Evolutionary conservation across 768 basidiomycete species (phyloP), one percentile per base, ranked within the genome.

Genomic region (Boletus reticulatus): DNA sequence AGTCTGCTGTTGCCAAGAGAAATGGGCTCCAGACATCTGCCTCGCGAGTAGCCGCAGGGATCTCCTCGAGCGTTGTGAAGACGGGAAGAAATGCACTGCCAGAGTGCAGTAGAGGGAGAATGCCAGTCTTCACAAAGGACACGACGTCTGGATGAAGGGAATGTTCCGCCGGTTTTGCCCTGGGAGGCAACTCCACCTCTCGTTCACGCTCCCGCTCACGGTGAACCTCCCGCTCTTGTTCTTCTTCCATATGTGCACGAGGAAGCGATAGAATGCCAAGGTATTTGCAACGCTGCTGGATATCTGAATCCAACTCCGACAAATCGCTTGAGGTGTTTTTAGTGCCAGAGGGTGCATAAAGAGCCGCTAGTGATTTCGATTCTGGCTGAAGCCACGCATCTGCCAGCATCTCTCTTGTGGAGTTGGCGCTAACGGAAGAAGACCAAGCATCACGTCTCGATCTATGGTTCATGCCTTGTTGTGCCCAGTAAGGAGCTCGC

Each of bases 161-260:
- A 50, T 70, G 71, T 6, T 20, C 4, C 8, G 56, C 64, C 3
- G 68, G 49, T 6, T 37, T 1, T n/a, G 67, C 66, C 19, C 46
- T 57, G 6, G 71, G 63, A 17, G 76, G 73, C 17, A 74, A 61
- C 58, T 78, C 65, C 6, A 72, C 58, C 48, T 78, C 64, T 4
- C 62, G 62, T 59, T 80, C 77, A 24, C 60, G 60, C 59, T 79
- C 78, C 6, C 72, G 64, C 56, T 80, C 78, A 29, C 73, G 75
- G 4, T 58, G 61, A 7, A 80, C 68, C 53, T 80, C 77, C 42
- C 78, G 63, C 58, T 80, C 80, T 49, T 76, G 77, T 48, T 79
- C 76, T 55, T 80, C 77, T 14, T 72, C 71, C 53, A 76, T 55
- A 16, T 50, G 59, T 19, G 52, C 54, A 27, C 61, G 53, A 2